Evolutionary conservation across 768 basidiomycete species (phyloP), one percentile per base, ranked within the genome.

Genomic region (Paxillus involutus): DNA sequence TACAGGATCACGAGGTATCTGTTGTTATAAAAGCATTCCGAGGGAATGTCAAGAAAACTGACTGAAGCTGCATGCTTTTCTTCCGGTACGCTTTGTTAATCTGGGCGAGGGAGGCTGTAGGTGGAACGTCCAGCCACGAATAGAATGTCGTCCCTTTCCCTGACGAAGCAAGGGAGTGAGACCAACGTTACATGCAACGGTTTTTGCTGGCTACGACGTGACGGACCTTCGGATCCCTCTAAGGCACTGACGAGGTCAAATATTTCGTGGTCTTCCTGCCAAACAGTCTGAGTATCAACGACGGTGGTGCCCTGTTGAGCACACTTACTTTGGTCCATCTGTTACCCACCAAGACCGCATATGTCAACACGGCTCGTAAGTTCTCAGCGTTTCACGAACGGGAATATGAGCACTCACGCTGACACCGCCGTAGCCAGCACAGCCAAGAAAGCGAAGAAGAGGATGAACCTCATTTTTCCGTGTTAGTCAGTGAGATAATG

Each of bases 81-180:
- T 87, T 97, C 61, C 94, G 77, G 75, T 97, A 98, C 4, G 95
- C 93, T 69, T 89, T 92, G 47, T 81, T 81, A 60, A 98, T 92
- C 58, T 96, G 91, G 26, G 79, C 57, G 6, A 84, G 81, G 14
- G 84, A 75, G 1, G 94, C 95, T 0, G 85, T 84, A 4, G 85
- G 71, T 3, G 91, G 75, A 1, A 97, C 82, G 53, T 89, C 88
- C 42, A 99, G 75, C 86, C 89, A 96, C 11, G 92, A 91, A 75
- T 99, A 99, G 75, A 98, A 99, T 0, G 86, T 91, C n/a, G 89
- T 92, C 32, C 88, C 92, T 67, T 89, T 94, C 56, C 88, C 87
- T 86, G 62, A 2, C 44, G 36, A 36, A 33, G 19, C n/a, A 11
- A 44, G 37, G 14, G 6, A n/a, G 8, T 17, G 33, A 32, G 39